Conservation (phyloP, 768 basidiomycete genomes). For the Boletus patriciae region DNA sequence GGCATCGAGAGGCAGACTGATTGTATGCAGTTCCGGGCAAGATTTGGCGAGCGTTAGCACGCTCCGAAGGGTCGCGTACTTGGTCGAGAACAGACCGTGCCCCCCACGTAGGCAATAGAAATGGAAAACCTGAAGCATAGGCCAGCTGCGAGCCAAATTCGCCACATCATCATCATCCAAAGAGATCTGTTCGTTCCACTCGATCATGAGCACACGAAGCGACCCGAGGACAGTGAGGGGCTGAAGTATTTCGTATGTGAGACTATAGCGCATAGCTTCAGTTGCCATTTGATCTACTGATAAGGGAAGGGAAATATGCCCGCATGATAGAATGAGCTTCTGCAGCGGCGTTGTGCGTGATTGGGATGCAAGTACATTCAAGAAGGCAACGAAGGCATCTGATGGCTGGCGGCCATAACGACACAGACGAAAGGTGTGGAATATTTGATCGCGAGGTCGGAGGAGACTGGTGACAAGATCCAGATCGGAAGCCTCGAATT, state of each 20-base stretch:
- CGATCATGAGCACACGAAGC: constrained; percentile 6
- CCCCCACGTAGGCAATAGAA: constrained; percentile 4
- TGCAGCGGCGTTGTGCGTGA: neutral
- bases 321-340: neutral
- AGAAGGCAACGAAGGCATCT: neutral
- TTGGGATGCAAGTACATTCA: neutral
- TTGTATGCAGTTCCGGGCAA: neutral
- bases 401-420: neutral
- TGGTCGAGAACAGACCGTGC: constrained; percentile 3
- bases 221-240: constrained; percentile 1
- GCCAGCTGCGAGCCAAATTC: constrained; percentile 7
- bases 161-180: constrained; percentile 10
- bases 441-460: constrained; percentile 5
- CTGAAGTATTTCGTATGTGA: constrained; percentile 6
- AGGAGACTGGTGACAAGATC: constrained; percentile 9
- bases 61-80: constrained; percentile 6
- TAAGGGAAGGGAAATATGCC: neutral
- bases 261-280: neutral
- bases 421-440: constrained; percentile 4
- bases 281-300: neutral
- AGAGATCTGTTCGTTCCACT: constrained; percentile 13
- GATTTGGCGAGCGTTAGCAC: constrained; percentile 4
- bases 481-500: constrained; percentile 2
- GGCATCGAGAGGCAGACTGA: constrained; percentile 14
- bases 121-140: constrained; percentile 1